Conservation (phyloP, 331 rosid species). For the Cucumis variabilis region DNA sequence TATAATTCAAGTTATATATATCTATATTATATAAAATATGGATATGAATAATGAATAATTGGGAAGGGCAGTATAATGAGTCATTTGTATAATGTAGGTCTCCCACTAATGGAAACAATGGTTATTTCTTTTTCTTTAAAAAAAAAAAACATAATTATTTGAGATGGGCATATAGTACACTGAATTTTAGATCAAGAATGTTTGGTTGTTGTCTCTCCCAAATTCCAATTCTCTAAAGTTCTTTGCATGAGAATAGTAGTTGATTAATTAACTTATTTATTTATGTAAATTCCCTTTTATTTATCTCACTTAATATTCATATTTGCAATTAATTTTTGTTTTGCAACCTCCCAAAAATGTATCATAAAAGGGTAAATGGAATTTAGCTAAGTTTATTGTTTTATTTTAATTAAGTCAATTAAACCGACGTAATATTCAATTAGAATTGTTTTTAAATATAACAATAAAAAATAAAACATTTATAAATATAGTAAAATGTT, state of each 20-base stretch:
- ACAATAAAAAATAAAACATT: too few relatives aligned
- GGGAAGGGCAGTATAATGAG: not conserved
- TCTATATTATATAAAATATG: too few relatives aligned
- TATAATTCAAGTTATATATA: too few relatives aligned
- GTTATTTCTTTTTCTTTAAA: not conserved
- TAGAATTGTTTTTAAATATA: too few relatives aligned
- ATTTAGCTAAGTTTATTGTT: not conserved
- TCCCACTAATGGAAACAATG: not conserved
- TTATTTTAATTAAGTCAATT: not conserved
- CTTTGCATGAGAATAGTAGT: not conserved
- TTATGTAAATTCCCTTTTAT: not conserved
- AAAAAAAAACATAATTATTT: not conserved
- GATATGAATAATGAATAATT: not conserved
- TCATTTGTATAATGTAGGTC: not conserved
- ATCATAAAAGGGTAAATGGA: not conserved
- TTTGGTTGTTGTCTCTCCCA: constrained; percentile 21
- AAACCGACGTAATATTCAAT: not conserved
- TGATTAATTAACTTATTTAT: not conserved
- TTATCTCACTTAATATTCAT: not conserved
- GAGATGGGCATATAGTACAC: not conserved
- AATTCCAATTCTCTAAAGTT: not conserved
- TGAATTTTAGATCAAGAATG: not conserved
- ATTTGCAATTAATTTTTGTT: not conserved
- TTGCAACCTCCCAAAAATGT: not conserved
- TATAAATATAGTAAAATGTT: too few relatives aligned